These are phyloP conservation scores for Alternaria sp. DNA, from an alignment of 2,329 filamentous ascomycete species.

Conservation along the genomic window DNA sequence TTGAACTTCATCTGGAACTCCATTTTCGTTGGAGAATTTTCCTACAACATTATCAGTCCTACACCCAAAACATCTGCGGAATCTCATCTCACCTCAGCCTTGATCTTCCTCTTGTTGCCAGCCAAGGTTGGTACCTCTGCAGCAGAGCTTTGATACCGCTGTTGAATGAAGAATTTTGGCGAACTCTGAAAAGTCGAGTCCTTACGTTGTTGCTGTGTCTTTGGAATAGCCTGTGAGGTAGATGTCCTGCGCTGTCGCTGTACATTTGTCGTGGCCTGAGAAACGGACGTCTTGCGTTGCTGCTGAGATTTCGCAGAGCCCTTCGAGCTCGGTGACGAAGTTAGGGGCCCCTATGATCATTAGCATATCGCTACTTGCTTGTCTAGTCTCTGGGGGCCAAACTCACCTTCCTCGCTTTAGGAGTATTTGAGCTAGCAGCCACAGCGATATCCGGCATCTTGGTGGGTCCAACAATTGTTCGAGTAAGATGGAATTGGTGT, in stretches of 20 bases:
- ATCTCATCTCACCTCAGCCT: constrained; percentile 15
- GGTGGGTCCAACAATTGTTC: not conserved
- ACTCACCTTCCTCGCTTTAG: constrained; percentile 22
- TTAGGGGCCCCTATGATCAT: not conserved
- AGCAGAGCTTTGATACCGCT: not conserved
- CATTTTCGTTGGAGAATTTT: not conserved
- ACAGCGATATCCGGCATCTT: not conserved
- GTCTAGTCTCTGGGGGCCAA: fast-evolving
- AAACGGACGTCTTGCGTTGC: not conserved
- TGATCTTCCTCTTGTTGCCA: constrained; percentile 19
- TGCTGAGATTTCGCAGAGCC: not conserved
- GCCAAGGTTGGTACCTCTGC: not conserved
- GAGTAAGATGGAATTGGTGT: not conserved
- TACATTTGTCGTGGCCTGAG: not conserved
- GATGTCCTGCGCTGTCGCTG: not conserved
- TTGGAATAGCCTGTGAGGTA: not conserved
- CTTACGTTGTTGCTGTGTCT: not conserved
- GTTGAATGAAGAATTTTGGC: not conserved
- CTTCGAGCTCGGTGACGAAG: not conserved
- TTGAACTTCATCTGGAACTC: not conserved
- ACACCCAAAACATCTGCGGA: too few relatives aligned
- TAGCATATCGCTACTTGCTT: not conserved
- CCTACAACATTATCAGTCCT: not conserved
- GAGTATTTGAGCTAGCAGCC: constrained; percentile 10
- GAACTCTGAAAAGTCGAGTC: not conserved